Evolutionary conservation across 2,329 filamentous ascomycete species (phyloP).

Genomic region (Pseudohalonectria lignicola): DNA sequence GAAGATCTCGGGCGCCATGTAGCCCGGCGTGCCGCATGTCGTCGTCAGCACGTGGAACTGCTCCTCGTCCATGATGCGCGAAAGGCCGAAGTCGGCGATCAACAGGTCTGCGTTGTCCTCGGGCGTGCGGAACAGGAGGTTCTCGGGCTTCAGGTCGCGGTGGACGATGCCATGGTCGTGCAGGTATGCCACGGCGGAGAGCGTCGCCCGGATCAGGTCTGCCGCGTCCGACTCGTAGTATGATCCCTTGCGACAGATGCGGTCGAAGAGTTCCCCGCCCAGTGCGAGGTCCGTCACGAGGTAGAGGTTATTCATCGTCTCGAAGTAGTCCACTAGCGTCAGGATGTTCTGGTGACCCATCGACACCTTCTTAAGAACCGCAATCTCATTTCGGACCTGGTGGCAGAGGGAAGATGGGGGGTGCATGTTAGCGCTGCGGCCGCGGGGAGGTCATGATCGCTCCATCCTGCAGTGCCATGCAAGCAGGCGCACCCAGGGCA

Average conservation of each 20-base stretch:
- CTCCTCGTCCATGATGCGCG: constrained; percentile 97
- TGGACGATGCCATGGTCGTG: constrained; percentile 99
- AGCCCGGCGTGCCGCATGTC: constrained; percentile 93
- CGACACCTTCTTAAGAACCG: constrained; percentile 92
- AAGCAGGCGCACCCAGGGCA: no score
- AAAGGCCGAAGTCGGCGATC: constrained; percentile 94
- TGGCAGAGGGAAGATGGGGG: not conserved
- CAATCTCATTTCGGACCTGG: constrained; percentile 94
- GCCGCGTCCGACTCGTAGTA: constrained; percentile 98
- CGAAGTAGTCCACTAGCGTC: constrained; percentile 96
- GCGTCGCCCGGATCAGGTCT: constrained; percentile 84
- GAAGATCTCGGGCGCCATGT: constrained; percentile 99
- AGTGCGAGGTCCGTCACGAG: constrained; percentile 94
- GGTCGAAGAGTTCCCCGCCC: constrained; percentile 93
- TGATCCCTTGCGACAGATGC: constrained; percentile 95
- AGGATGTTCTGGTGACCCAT: constrained; percentile 99
- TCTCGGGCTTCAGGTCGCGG: constrained; percentile 94
- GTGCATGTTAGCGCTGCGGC: not conserved
- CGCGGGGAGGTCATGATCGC: not conserved
- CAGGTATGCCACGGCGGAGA: constrained; percentile 96
- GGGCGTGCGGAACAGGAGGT: constrained; percentile 89
- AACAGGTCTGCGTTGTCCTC: constrained; percentile 96
- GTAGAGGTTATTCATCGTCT: constrained; percentile 99
- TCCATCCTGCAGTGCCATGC: not conserved
- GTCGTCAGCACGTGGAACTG: constrained; percentile 97